These are phyloP conservation scores for Fusarium duplospermum DNA, from an alignment of 2,329 filamentous ascomycete species.

Conservation along the genomic window DNA sequence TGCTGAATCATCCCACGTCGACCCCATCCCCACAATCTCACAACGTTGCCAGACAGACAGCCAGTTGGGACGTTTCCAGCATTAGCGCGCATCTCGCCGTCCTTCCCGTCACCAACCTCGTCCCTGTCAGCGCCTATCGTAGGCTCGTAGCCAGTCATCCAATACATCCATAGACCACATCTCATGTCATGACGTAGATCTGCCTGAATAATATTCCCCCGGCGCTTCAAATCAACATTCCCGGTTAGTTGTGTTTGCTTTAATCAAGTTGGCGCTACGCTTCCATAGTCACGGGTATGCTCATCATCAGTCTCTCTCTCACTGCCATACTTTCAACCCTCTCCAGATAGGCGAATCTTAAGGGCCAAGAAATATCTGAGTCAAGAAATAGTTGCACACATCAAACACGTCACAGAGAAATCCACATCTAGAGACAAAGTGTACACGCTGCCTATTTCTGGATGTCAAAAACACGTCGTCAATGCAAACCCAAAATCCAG, in stretches of 20 bases:
- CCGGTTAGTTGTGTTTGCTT: background rate
- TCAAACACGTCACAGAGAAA: background rate
- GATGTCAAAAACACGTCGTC: slow-evolving; percentile 48
- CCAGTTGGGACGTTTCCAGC: slow-evolving; percentile 2
- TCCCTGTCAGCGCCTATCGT: slow-evolving; percentile 22
- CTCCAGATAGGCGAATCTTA: background rate
- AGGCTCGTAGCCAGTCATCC: background rate
- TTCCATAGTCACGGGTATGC: background rate
- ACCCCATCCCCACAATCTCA: slow-evolving; percentile 10
- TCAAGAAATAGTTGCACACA: background rate
- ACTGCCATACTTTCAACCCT: background rate
- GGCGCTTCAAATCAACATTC: background rate
- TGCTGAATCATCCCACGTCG: background rate
- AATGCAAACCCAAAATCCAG: slow-evolving; percentile 55
- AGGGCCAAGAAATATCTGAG: background rate
- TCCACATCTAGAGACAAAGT: slow-evolving; percentile 43
- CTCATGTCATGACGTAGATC: slow-evolving; percentile 18
- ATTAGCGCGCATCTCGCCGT: slow-evolving; percentile 22
- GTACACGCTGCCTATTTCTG: slow-evolving; percentile 48
- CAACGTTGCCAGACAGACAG: slow-evolving; percentile 5
- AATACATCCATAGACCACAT: slow-evolving; percentile 11
- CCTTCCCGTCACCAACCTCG: slow-evolving; percentile 9
- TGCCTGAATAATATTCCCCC: background rate
- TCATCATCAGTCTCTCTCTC: background rate
- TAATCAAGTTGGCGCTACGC: background rate